Evolutionary conservation across 176 grass and related monocot species (phyloP), one percentile per base, ranked within the genome.

Genomic region (Pharus latifolius): DNA sequence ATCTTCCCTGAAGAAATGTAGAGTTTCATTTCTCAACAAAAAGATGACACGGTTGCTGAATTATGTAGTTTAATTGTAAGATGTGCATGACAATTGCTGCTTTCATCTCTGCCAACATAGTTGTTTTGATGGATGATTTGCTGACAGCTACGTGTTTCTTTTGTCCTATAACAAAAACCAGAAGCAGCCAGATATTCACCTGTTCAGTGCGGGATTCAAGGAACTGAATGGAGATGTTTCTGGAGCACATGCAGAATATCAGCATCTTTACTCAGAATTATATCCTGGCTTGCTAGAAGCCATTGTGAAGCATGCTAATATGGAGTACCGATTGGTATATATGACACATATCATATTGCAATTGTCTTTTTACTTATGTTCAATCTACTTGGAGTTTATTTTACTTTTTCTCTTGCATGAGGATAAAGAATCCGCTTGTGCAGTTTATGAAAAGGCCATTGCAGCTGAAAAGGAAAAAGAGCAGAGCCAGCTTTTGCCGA

Each of bases 111-210:
- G 8, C 35, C 9, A 4, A n/a, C 35, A 9, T 38, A 38, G 35
- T 9, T 9, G 8, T 38, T 5, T 38, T 9, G 8, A 38, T 38
- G 35, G 6, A n/a, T 38, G 25, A 49, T 82, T 68, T 85, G 9
- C 54, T 48, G 49, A 31, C 55, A 29, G 8, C 56, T 49, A 32
- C 8, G 55, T 45, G 19, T 40, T 69, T 48, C 34, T 53, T 44
- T 41, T 63, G 19, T 82, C 35, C 4, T 38, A 5, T 38, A 5
- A 66, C 6, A 81, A 81, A 69, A 71, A 81, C 34, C 84, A 99
- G 95, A 99, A 99, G 73, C 90, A 94, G 53, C 79, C 95, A 62
- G 95, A 99, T 52, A 94, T 99, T 77, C 95, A 94, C 72, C 78
- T 99, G 33, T 99, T 99, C 38, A 81, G 81, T 62, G 95, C 87